Percentiles rank a stretch among this genome's conserved stretches.
Evolutionary conservation across 2,329 filamentous ascomycete species (phyloP).

Genomic region (Diplodia scrobiculata): DNA sequence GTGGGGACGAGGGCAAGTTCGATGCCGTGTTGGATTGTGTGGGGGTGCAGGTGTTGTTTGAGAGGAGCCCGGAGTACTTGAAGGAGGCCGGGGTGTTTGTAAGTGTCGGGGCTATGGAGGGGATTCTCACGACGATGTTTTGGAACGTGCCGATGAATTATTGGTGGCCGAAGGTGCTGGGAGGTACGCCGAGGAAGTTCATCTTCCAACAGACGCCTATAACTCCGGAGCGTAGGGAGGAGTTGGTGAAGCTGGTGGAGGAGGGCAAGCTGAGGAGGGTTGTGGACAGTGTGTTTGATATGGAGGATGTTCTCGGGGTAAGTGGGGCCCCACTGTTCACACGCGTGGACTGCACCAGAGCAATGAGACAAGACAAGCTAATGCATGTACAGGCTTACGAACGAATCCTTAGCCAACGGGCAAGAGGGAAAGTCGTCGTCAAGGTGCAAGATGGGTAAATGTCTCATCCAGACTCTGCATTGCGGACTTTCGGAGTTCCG

Average conservation of each 20-base stretch:
- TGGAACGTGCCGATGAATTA: conserved; percentile 46
- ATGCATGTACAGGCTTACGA: conserved; percentile 32
- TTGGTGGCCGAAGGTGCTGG: conserved; percentile 46
- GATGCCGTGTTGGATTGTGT: conserved; percentile 53
- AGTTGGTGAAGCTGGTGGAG: conserved; percentile 41
- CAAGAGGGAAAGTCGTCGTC: conserved; percentile 32
- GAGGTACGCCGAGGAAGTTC: conserved; percentile 46
- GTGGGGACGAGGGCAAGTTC: conserved; percentile 40
- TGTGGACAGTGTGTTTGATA: conserved; percentile 45
- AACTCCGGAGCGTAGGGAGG: conserved; percentile 31
- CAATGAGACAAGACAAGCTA: not conserved
- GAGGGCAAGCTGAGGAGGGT: conserved; percentile 40
- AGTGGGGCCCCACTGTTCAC: not conserved
- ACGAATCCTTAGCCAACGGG: conserved; percentile 30
- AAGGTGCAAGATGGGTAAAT: conserved; percentile 29
- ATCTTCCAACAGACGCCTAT: conserved; percentile 30
- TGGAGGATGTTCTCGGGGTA: conserved; percentile 42
- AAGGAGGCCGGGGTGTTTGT: conserved; percentile 44
- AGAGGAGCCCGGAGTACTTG: conserved; percentile 47
- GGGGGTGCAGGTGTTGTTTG: conserved; percentile 51
- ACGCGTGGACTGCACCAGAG: no score
- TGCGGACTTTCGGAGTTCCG: not conserved
- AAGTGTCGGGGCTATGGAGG: conserved; percentile 44
- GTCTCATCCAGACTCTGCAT: not conserved
- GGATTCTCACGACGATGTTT: conserved; percentile 39